Evolutionary conservation across 495 filamentous ascomycete species (phyloP), one percentile per base, ranked within the genome.

Genomic region (Delitschia confertaspora): DNA sequence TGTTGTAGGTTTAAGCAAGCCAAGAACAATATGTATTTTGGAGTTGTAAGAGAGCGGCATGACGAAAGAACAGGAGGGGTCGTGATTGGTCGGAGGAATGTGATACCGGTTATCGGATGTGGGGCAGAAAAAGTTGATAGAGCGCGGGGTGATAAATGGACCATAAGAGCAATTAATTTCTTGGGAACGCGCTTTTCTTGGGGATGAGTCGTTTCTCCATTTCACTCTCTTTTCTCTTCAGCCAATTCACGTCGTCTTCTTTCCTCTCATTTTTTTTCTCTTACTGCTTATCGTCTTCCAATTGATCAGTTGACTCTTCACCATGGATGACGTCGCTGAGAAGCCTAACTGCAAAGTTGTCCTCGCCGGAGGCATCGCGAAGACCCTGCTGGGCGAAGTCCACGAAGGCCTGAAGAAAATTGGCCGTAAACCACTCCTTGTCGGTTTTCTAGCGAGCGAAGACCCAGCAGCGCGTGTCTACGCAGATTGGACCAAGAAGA

Each of bases 401-500:
- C 66, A 70, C 33, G 72, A 81, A 19, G 80, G 78, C 2, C 63
- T 95, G 33, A 69, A 73, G 55, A 80, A 75, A 34, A 67, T 94
- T 36, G 70, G 78, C 60, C 67, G 66, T 38, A 72, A 75, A 55
- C 88, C 91, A 32, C 73, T 83, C 39, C 70, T 98, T 18, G 83
- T 89, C 13, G 91, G 89, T 21, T 94, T 95, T 64, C 72, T 98
- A 40, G 85, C 91, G 37, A 95, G 93, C 60, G 70, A 75, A 47
- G 91, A 98, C 65, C 88, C 88, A 27, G 84, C 85, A 13, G 91
- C 89, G 24, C 68, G 78, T 45, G 85, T 91, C 70, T 98, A 98
- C 61, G 91, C 91, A 43, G 82, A 94, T 57, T 94, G 85, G 87
- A 94, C 87, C n/a, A 79, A 81, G 60, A 93, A 93, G 71, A 95